Conservation (phyloP, 352 stramenopile genomes). For the Globisporangium canariense region DNA sequence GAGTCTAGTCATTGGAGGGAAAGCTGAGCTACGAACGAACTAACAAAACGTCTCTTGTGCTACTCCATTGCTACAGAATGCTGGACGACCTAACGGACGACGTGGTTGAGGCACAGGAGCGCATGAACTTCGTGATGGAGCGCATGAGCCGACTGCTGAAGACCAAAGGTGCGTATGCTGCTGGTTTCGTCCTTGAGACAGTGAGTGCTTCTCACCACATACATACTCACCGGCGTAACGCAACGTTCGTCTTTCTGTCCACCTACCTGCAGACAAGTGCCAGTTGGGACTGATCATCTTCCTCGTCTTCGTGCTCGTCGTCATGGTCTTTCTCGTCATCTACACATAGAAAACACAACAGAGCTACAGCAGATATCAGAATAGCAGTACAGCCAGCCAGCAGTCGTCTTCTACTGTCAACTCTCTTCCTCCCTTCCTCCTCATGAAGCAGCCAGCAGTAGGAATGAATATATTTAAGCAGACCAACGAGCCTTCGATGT, state of each 20-base stretch:
- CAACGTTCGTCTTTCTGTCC: slow-evolving; percentile 6
- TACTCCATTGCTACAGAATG: slow-evolving; percentile 39
- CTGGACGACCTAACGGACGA: slow-evolving; percentile 70
- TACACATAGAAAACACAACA: slow-evolving; percentile 59
- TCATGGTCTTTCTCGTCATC: slow-evolving; percentile 82
- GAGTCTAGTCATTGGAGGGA: too few relatives aligned
- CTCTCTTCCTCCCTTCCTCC: too few relatives aligned
- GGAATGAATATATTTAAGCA: slow-evolving; percentile 9
- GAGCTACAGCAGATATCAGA: too few relatives aligned
- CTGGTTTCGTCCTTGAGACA: too few relatives aligned
- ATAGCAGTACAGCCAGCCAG: too few relatives aligned
- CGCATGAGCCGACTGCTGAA: slow-evolving; percentile 73
- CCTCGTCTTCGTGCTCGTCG: slow-evolving; percentile 54
- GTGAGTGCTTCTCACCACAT: too few relatives aligned
- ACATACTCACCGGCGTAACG: background rate
- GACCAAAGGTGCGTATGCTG: slow-evolving; percentile 60
- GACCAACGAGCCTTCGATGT: background rate
- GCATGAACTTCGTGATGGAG: slow-evolving; percentile 84
- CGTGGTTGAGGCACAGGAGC: slow-evolving; percentile 68
- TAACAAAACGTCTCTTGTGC: too few relatives aligned
- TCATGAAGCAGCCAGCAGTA: background rate
- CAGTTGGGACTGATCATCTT: slow-evolving; percentile 77
- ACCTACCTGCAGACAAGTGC: slow-evolving; percentile 62
- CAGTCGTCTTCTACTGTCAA: background rate
- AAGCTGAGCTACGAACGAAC: too few relatives aligned